Evolutionary conservation across 306 rosid genomes (phyloP).

Genomic region (Begonia masoniana): DNA sequence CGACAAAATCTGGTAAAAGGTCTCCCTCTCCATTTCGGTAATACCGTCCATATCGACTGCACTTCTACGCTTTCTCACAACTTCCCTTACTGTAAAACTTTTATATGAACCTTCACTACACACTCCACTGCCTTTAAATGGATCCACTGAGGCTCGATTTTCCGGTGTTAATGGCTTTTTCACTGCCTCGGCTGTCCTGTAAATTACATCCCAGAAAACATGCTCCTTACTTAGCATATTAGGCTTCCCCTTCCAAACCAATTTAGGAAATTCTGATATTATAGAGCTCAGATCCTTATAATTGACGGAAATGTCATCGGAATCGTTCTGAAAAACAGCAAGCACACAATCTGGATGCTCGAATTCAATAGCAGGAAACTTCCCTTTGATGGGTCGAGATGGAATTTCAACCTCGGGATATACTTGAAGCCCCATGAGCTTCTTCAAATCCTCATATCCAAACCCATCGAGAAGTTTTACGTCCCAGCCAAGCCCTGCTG

Average conservation of each 20-base stretch:
- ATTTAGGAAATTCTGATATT: conserved; percentile 28
- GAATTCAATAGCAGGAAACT: conserved; percentile 66
- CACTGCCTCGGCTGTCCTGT: conserved; percentile 59
- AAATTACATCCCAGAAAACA: conserved; percentile 78
- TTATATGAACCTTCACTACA: conserved; percentile 35
- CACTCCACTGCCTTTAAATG: conserved; percentile 50
- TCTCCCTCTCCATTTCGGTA: conserved; percentile 43
- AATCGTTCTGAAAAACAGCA: conserved; percentile 50
- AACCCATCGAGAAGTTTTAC: conserved; percentile 73
- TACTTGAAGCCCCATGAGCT: conserved; percentile 57
- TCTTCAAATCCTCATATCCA: conserved; percentile 60
- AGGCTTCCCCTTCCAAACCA: conserved; percentile 74
- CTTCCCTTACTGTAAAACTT: conserved; percentile 50
- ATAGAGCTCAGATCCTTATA: conserved; percentile 43
- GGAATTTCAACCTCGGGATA: conserved; percentile 51
- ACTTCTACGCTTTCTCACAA: conserved; percentile 80
- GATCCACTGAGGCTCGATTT: conserved; percentile 23
- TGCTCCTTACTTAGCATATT: conserved; percentile 83
- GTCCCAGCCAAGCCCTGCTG: conserved; percentile 82
- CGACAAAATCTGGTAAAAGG: conserved; percentile 69
- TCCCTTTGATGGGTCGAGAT: conserved; percentile 49
- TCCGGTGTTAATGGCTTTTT: conserved; percentile 44
- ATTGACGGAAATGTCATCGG: conserved; percentile 37
- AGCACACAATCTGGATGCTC: conserved; percentile 92
- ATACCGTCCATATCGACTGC: conserved; percentile 93